Base-by-base conservation (phyloP, 176 grass and related monocot species). In the Aegilops bicornis region DNA sequence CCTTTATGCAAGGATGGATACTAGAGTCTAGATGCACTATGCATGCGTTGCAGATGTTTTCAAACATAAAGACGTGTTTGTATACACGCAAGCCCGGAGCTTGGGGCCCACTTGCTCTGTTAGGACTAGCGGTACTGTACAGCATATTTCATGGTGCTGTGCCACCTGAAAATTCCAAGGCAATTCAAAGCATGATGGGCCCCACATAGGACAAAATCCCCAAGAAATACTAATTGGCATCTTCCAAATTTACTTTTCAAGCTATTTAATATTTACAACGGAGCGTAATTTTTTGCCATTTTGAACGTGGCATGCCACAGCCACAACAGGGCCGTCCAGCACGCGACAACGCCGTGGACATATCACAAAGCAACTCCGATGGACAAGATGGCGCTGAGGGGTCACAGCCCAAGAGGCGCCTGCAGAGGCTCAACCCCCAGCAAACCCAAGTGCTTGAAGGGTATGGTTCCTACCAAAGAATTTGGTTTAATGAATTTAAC, bases 401-500 rank as follows among this genome's bases (percentile, higher is more conserved):
- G 12, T 4, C 60, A 36, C 69, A 33, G 2, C 56, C 56, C 19
- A 90, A 58, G 24, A 90, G 31, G 43, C 48, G 20, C 8, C 58
- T 83, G 2, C 74, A 83, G 1, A 87, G 85, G 75, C 59, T 87
- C 56, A 84, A 24, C 64, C 17, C 12, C 17, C 3, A 40, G 37
- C 89, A 90, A 69, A 42, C 60, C 2, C 66, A 90, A 19, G 10
- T 79, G 35, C 80, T 90, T 8, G 85, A 90, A n/a, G 25, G 66
- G 89, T 90, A 90, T 56, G 79, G 4, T 24, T 86, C 88, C 62
- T 71, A 52, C n/a, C 7, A 19, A 54, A 54, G 16, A 54, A 54
- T 54, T 54, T 54, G 0, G 25, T 87, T 65, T 20, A 8, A 39
- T 32, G 30, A 66, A 8, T 56, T 19, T 20, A 81, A 65, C 20